Base-by-base conservation (phyloP, 2,329 filamentous ascomycete species). In the Cladosporium sp. region DNA sequence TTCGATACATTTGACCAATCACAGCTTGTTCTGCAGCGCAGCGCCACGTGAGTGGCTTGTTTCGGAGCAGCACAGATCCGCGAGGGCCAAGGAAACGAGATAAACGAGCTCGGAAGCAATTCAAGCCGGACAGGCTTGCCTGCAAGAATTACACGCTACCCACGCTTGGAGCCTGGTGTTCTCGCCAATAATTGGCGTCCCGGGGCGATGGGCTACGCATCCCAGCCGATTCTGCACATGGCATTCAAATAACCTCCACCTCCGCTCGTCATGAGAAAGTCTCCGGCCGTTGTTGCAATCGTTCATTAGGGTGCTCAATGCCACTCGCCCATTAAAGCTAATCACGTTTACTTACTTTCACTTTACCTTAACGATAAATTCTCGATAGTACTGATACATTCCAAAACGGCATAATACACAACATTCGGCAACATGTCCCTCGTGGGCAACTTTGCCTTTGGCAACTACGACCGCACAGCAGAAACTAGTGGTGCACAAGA, bases 361-460 rank as follows among this genome's bases (percentile, higher is more conserved):
- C 32, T 25, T 13, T 34, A 7, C n/a, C 34, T 34, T 47, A 47
- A 45, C 42, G 24, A 44, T 8, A 12, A 8, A 15, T 25, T 24
- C n/a, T 45, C 42, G 24, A 45, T 17, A 45, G 17, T 28, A 45
- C 42, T 39, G 25, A 34, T 12, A 22, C 51, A 55, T 40, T 37
- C 52, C 39, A 40, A 13, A 49, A 35, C 22, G 24, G 56, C 48
- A 40, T 55, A 53, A 34, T 32, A 19, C 19, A 44, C 48, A 32
- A 39, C 37, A 39, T 20, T n/a, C 56, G 49, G 25, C 59, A 67
- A 22, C 61, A 77, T 78, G 75, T 74, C 73, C 59, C 65, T 76
- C 60, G 72, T 74, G 53, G 74, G 74, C 64, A 76, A 75, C 64
- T 74, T 77, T 59, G 66, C 68, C 47, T 72, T 74, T 53, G 62